Conservation (phyloP, 1,139 yeast species). For the Yamadazyma taylorii region DNA sequence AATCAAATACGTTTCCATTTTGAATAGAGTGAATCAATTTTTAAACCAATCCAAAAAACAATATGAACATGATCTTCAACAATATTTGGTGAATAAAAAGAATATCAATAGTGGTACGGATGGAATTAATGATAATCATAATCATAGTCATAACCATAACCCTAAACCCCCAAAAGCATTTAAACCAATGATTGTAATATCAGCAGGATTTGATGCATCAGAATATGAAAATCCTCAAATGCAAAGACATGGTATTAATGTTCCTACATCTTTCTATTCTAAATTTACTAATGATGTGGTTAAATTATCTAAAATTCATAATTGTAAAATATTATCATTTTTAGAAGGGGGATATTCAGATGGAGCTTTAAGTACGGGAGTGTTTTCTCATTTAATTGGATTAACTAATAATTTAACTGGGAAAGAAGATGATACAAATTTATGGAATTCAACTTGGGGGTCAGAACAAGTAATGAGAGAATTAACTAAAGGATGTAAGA, state of each 20-base stretch:
- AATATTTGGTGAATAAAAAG: slow-evolving; percentile 21
- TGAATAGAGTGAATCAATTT: slow-evolving; percentile 70
- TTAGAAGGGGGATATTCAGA: slow-evolving; percentile 90
- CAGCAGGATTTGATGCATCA: slow-evolving; percentile 90
- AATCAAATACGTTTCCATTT: slow-evolving; percentile 58
- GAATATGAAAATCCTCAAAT: slow-evolving; percentile 79
- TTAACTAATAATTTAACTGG: slow-evolving; percentile 27
- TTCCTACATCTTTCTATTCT: slow-evolving; percentile 79
- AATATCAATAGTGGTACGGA: slow-evolving; percentile 5
- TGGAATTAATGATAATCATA: no score
- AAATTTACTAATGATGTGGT: slow-evolving; percentile 73
- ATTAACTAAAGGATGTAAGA: slow-evolving; percentile 67
- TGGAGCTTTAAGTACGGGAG: slow-evolving; percentile 78
- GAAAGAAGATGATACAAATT: slow-evolving; percentile 20
- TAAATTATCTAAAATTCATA: slow-evolving; percentile 59
- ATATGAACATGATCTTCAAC: slow-evolving; percentile 40
- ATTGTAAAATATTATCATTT: slow-evolving; percentile 66
- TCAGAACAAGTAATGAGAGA: slow-evolving; percentile 63
- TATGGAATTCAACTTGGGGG: slow-evolving; percentile 69
- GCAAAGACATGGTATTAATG: slow-evolving; percentile 85
- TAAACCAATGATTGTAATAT: slow-evolving; percentile 68
- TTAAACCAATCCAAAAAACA: slow-evolving; percentile 50
- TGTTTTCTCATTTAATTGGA: slow-evolving; percentile 76
- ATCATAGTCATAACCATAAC: no score
- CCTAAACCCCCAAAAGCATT: slow-evolving; percentile 52